Conservation (phyloP, 495 filamentous ascomycete species). For the Collariella sp. region DNA sequence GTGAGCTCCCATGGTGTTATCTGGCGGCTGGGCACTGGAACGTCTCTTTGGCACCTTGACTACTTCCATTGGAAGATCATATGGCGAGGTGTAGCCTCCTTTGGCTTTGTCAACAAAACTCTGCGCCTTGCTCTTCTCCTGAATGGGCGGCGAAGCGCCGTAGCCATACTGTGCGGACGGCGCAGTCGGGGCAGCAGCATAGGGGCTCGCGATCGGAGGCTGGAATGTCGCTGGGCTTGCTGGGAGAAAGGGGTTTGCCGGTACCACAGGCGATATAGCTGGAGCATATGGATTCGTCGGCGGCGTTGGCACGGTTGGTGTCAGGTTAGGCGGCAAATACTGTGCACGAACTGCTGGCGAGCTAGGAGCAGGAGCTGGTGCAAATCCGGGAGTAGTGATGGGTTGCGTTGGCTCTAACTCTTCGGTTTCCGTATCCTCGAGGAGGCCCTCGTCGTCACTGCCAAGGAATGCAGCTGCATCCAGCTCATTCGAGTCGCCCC, state of each 20-base stretch:
- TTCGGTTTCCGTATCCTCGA: slow-evolving; percentile 46
- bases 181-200: slow-evolving; percentile 28
- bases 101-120: slow-evolving; percentile 87
- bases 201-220: slow-evolving; percentile 26
- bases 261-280: slow-evolving; percentile 19
- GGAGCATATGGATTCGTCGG: slow-evolving; percentile 20
- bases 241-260: slow-evolving; percentile 31
- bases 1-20: slow-evolving; percentile 24
- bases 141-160: slow-evolving; percentile 33
- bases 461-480: slow-evolving; percentile 52
- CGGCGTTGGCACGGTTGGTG: background rate
- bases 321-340: slow-evolving; percentile 27
- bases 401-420: slow-evolving; percentile 14
- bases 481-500: slow-evolving; percentile 31
- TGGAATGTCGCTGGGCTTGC: slow-evolving; percentile 17
- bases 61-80: slow-evolving; percentile 88
- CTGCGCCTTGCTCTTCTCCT: slow-evolving; percentile 47
- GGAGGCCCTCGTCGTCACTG: slow-evolving; percentile 66
- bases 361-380: slow-evolving; percentile 2
- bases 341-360: slow-evolving; percentile 21
- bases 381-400: slow-evolving; percentile 7
- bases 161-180: slow-evolving; percentile 39
- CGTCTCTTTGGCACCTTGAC: slow-evolving; percentile 55
- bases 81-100: slow-evolving; percentile 85
- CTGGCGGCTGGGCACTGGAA: slow-evolving; percentile 36